Conservation (phyloP, 1,139 yeast genomes). For the Taphrina populina region DNA sequence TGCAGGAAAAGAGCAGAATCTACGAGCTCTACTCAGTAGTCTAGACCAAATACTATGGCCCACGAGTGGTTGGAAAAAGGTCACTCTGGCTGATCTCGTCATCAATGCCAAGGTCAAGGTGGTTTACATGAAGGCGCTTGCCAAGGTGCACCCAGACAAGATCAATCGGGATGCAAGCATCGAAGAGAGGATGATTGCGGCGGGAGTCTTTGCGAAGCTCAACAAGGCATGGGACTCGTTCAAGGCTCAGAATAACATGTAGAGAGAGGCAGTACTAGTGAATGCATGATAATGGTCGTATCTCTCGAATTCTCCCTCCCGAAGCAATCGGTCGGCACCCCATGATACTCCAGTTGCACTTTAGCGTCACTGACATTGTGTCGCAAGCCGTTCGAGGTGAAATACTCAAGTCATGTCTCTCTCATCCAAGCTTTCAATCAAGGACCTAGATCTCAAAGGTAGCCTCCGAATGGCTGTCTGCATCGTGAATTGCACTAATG, state of each 20-base stretch:
- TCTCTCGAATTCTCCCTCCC: too few species aligned
- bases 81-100: conserved; percentile 71
- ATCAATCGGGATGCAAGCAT: conserved; percentile 52
- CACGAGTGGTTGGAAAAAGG: conserved; percentile 60
- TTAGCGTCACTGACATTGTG: too few species aligned
- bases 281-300: too few species aligned
- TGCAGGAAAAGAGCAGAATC: conserved; percentile 69
- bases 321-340: too few species aligned
- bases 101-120: conserved; percentile 88
- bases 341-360: too few species aligned
- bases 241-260: conserved; percentile 51
- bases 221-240: conserved; percentile 91
- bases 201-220: conserved; percentile 75
- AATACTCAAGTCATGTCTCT: conserved; percentile 93
- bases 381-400: too few species aligned
- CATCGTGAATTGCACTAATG: background rate
- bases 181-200: conserved; percentile 82
- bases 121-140: conserved; percentile 85
- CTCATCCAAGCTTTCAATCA: conserved; percentile 84
- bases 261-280: background rate
- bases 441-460: conserved; percentile 74
- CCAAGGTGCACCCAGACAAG: conserved; percentile 93
- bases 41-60: conserved; percentile 66
- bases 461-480: background rate
- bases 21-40: conserved; percentile 69